Conservation (phyloP, 2,329 filamentous ascomycete genomes). For the Aspergillus nomiae region DNA sequence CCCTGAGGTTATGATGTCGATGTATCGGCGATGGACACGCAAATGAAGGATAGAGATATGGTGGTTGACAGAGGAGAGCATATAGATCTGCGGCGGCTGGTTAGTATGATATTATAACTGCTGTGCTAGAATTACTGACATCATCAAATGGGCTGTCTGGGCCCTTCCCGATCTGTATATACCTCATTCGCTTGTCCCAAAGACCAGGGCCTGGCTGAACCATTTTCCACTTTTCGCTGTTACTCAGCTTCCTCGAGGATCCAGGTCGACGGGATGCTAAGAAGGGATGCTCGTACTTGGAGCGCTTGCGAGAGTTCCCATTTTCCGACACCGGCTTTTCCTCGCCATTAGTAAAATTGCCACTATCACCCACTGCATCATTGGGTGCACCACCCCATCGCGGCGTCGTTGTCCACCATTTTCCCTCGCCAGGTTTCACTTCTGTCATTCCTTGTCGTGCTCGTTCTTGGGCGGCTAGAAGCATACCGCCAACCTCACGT, state of each 20-base stretch:
- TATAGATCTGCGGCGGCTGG: conserved; percentile 53
- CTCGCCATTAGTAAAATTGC: conserved; percentile 31
- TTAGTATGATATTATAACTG: neutral
- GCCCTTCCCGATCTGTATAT: conserved; percentile 59
- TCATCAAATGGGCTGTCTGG: conserved; percentile 52
- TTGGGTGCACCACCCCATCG: conserved; percentile 58
- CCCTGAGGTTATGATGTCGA: conserved; percentile 56
- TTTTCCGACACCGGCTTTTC: conserved; percentile 26
- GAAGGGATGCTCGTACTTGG: conserved; percentile 37
- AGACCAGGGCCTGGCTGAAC: conserved; percentile 52
- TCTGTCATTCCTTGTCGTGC: conserved; percentile 57
- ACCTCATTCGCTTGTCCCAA: conserved; percentile 60
- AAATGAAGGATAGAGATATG: conserved; percentile 63
- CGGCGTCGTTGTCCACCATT: conserved; percentile 62
- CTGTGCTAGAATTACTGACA: conserved; percentile 38
- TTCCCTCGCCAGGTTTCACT: conserved; percentile 54
- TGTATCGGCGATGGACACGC: conserved; percentile 58
- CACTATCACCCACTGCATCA: conserved; percentile 32
- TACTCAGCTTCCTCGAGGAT: conserved; percentile 46
- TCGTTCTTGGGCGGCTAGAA: conserved; percentile 63
- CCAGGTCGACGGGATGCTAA: conserved; percentile 34
- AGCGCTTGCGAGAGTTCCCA: conserved; percentile 41
- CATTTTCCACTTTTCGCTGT: conserved; percentile 55
- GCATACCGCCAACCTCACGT: conserved; percentile 59
- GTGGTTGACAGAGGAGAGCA: conserved; percentile 64